A percentile compares a stretch with the other conserved stretches of the same genome.
Conservation (phyloP, 2,329 filamentous ascomycete species). For the Aspergillus pseudoviridinutans region DNA sequence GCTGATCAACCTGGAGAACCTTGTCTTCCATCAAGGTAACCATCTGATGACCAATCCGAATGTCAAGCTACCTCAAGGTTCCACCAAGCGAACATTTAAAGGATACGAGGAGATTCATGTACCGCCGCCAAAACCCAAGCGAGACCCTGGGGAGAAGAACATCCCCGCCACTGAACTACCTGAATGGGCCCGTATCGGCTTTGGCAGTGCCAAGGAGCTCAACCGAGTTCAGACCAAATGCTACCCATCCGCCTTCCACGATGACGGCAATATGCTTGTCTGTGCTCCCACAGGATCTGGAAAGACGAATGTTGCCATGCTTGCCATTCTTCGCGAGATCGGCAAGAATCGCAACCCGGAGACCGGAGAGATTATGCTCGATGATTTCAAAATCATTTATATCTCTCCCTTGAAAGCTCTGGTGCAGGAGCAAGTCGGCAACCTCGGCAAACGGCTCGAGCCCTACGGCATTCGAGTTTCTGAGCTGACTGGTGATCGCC, state of each 20-base stretch:
- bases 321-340: constrained; percentile 92
- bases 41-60: constrained; percentile 99
- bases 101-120: constrained; percentile 99
- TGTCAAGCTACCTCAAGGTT: constrained; percentile 87
- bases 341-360: constrained; percentile 87
- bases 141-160: constrained; percentile 72
- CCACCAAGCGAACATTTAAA: constrained; percentile 92
- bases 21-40: constrained; percentile 96
- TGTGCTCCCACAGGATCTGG: constrained; percentile 96
- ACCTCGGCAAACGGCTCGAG: constrained; percentile 87
- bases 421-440: constrained; percentile 96
- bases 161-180: constrained; percentile 85
- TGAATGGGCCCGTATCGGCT: constrained; percentile 84
- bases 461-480: constrained; percentile 87
- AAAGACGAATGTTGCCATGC: constrained; percentile 98
- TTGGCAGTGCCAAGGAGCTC: constrained; percentile 78
- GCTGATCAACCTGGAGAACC: constrained; percentile 88
- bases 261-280: constrained; percentile 96
- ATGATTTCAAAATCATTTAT: constrained; percentile 97
- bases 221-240: constrained; percentile 97
- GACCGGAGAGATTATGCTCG: constrained; percentile 91
- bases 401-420: constrained; percentile 94
- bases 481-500: constrained; percentile 95
- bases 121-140: constrained; percentile 82
- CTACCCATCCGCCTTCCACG: constrained; percentile 82